phyloP scores from a whole-genome alignment of 306 rosid genomes.

The Vigna trinervia region DNA sequence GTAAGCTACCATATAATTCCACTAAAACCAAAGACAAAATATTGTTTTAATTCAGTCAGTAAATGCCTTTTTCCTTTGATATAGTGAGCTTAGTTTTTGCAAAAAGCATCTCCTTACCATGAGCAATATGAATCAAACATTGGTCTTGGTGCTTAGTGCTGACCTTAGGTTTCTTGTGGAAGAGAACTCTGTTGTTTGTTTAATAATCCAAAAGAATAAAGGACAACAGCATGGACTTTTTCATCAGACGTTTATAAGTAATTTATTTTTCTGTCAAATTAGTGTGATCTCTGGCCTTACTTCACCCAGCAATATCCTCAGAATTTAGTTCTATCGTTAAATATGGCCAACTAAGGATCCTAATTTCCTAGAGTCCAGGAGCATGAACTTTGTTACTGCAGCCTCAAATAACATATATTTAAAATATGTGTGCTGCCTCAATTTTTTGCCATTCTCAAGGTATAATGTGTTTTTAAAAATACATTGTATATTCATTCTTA shows the following conservation, averaged over 20 bases:
- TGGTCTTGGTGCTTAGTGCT: constrained; percentile 19
- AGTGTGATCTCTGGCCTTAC: constrained; percentile 5
- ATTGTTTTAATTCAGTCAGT: constrained; percentile 20
- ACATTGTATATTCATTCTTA: constrained; percentile 32
- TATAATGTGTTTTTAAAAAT: constrained; percentile 20
- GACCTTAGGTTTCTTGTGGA: constrained; percentile 19
- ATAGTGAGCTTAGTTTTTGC: constrained; percentile 17
- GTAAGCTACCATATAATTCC: constrained; percentile 1
- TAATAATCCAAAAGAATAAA: constrained; percentile 20
- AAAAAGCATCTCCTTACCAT: neutral
- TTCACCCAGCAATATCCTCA: constrained; percentile 12
- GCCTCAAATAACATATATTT: constrained; percentile 33
- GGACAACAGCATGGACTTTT: neutral
- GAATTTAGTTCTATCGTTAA: constrained; percentile 33
- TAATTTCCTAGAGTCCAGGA: neutral
- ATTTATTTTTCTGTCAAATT: constrained; percentile 16
- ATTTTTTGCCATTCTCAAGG: constrained; percentile 28
- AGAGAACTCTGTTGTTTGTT: constrained; percentile 9
- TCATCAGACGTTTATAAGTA: constrained; percentile 18
- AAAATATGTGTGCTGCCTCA: constrained; percentile 12
- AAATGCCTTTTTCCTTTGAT: constrained; percentile 26
- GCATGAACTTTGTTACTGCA: neutral
- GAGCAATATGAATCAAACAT: constrained; percentile 12
- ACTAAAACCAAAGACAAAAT: constrained; percentile 8
- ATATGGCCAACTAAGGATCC: constrained; percentile 31